These are phyloP conservation scores for Petrea volubilis DNA, from an alignment of 257 asterid genomes.

Conservation along the genomic window DNA sequence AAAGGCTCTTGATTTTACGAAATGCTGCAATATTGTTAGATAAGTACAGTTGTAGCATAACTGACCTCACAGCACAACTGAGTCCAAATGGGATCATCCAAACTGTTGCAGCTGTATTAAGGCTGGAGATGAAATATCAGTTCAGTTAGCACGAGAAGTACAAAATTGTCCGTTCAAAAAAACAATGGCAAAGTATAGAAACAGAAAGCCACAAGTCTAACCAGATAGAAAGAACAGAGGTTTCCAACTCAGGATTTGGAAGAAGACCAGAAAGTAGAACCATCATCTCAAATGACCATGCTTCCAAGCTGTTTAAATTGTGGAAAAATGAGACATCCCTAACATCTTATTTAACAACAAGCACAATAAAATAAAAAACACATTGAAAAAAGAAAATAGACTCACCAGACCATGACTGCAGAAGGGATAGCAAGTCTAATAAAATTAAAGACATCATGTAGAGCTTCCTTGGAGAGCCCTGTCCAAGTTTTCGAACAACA, in stretches of 20 bases:
- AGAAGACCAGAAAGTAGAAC: conserved; percentile 91
- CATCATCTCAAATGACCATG: conserved; percentile 89
- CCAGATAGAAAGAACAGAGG: conserved; percentile 88
- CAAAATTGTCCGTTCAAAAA: background rate
- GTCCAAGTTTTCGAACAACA: conserved; percentile 69
- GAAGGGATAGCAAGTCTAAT: conserved; percentile 82
- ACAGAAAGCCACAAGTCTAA: conserved; percentile 12
- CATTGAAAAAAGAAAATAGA: background rate
- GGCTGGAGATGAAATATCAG: conserved; percentile 44
- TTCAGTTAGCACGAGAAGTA: background rate
- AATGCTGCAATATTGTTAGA: background rate
- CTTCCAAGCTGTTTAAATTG: conserved; percentile 62
- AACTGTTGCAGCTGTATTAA: conserved; percentile 65
- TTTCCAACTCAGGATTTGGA: conserved; percentile 79
- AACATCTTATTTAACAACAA: background rate
- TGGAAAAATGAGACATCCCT: background rate
- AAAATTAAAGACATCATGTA: conserved; percentile 45
- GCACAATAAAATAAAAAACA: background rate
- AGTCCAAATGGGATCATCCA: conserved; percentile 94
- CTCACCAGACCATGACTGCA: conserved; percentile 82
- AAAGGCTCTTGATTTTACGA: background rate
- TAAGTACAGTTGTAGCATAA: background rate
- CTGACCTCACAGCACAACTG: conserved; percentile 79
- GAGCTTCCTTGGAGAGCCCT: conserved; percentile 70
- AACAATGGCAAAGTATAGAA: background rate